Conservation (phyloP, 139 green algal species). For the Eudorina sp. region DNA sequence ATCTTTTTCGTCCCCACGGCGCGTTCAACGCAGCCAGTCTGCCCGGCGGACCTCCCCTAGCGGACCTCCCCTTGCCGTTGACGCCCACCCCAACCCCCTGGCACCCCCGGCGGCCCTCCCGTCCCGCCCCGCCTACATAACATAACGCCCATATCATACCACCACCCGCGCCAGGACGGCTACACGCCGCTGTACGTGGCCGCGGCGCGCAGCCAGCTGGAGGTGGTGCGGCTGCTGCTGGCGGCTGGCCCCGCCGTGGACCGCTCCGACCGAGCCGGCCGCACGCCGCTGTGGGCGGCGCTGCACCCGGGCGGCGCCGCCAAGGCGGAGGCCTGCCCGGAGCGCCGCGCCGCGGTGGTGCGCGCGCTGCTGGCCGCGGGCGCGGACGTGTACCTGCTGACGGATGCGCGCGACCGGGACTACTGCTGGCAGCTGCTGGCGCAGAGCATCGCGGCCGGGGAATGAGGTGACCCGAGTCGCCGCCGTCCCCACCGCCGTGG, state of each 20-base stretch:
- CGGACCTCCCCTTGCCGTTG: too few relatives aligned
- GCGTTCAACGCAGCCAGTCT: too few relatives aligned
- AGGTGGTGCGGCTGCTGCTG: conserved; percentile 34
- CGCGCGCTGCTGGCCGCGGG: conserved; percentile 23
- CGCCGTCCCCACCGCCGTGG: too few relatives aligned
- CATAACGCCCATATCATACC: background rate
- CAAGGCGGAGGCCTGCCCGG: conserved; percentile 25
- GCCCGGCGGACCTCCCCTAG: too few relatives aligned
- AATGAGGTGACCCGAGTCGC: background rate
- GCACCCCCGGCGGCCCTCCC: too few relatives aligned
- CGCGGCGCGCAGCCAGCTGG: conserved; percentile 7
- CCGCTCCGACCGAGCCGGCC: background rate
- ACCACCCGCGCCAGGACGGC: conserved; percentile 3
- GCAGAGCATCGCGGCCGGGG: conserved; percentile 27
- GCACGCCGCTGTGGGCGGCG: conserved; percentile 43
- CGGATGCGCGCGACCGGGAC: conserved; percentile 20
- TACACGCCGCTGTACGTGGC: conserved; percentile 43
- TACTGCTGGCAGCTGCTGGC: conserved; percentile 48
- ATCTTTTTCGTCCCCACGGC: too few relatives aligned
- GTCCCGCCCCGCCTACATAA: background rate
- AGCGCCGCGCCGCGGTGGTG: conserved; percentile 34
- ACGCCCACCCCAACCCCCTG: too few relatives aligned
- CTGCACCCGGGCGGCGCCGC: conserved; percentile 40
- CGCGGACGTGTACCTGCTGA: conserved; percentile 37
- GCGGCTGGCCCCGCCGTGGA: background rate